Evolutionary conservation across 441 rosid genomes (phyloP).

Genomic region (Arabidopsis lyrata): DNA sequence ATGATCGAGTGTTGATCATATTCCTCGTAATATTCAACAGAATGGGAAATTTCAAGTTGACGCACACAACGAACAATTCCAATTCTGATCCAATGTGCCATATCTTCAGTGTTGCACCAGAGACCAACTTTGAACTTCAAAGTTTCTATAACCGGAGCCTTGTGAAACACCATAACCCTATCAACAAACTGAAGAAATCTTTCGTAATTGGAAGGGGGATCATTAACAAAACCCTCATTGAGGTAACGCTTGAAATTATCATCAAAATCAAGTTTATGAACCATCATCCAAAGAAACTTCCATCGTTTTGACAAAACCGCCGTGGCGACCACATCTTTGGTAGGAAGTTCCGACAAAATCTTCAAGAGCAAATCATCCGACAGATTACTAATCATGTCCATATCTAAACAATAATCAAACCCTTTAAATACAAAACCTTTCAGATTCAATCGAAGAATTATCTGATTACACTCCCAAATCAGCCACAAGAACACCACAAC

Average conservation of each 20-base stretch:
- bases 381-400: conserved; percentile 20
- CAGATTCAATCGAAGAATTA: no score
- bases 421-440: no score
- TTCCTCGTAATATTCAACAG: not conserved
- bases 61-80: conserved; percentile 18
- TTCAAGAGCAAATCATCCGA: conserved; percentile 17
- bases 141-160: conserved; percentile 26
- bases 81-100: conserved; percentile 17
- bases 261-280: conserved; percentile 14
- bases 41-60: not conserved
- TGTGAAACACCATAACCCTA: not conserved
- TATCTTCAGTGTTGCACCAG: not conserved
- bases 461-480: no score
- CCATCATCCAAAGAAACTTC: conserved; percentile 29
- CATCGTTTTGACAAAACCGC: conserved; percentile 23
- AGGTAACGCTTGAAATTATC: not conserved
- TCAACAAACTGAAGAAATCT: not conserved
- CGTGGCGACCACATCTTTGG: conserved; percentile 14
- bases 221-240: no score
- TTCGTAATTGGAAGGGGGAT: no score
- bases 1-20: not conserved
- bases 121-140: not conserved
- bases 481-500: no score
- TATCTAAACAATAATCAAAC: not conserved
- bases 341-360: conserved; percentile 6